Evolutionary conservation across 441 rosid species (phyloP), one percentile per base, ranked within the genome.

Genomic region (Croton laevigatus): DNA sequence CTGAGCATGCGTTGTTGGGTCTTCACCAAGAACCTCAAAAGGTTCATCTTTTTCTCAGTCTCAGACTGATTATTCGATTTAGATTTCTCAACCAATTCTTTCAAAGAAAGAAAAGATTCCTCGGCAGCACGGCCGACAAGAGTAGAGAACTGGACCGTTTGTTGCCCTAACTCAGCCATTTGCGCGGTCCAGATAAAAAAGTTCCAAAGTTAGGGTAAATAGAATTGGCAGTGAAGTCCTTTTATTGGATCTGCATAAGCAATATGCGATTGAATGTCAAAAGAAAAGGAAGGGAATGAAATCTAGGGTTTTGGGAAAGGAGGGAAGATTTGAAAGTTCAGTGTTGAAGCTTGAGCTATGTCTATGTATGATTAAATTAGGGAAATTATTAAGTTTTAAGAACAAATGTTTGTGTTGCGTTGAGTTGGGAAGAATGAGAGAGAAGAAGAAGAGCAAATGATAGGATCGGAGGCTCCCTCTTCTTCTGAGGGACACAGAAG

Each of bases 1-100:
- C 98, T 77, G 40, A 96, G 97, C 96, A 93, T 84, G 62, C 99
- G 97, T 73, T 96, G 99, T 75, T 88, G 96, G 59, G 97, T 93
- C 81, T 83, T 87, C 70, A 81, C 86, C 44, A 93, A 69, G 78
- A 79, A 96, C 90, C 91, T 93, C 67, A 96, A 85, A 65, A 96
- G 87, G 65, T 81, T 72, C 81, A 96, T 81, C 85, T 93, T 93
- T 88, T 90, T 93, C 55, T 96, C 97, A 27, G 87, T 75, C 78
- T 96, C 99, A 59, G 96, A 89, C 71, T 83, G 86, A 59, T 87
- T 93, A 65, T 74, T 10, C 20, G 97, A 84, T 81, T 86, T 89
- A 37, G 89, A 85, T 73, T 87, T 91, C 19, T 91, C 93, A 70
- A 91, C 93, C 67, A 96, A 90, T 68, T 91, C 98, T 72, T 90